Conservation (phyloP, 2,329 filamentous ascomycete species). For the Hypoxylon sp. region DNA sequence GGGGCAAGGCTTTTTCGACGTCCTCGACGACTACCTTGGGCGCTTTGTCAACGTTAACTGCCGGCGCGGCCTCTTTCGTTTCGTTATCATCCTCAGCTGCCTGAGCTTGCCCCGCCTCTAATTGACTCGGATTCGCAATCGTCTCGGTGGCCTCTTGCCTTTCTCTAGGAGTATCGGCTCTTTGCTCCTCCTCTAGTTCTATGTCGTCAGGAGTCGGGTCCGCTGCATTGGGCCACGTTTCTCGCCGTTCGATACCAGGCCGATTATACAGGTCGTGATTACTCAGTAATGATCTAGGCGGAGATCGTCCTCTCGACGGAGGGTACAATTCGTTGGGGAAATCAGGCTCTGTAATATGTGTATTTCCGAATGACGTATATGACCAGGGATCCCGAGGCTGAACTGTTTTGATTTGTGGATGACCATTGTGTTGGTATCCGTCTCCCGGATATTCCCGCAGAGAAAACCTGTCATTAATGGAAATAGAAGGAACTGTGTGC, state of each 20-base stretch:
- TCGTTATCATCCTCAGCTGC: constrained; percentile 45
- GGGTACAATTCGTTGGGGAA: constrained; percentile 62
- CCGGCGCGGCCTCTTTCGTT: constrained; percentile 36
- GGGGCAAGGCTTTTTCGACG: constrained; percentile 30
- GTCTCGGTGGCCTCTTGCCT: constrained; percentile 34
- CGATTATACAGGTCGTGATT: constrained; percentile 58
- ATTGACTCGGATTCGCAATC: constrained; percentile 40
- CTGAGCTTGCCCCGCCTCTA: constrained; percentile 44
- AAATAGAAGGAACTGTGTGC: constrained; percentile 55
- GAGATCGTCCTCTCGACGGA: constrained; percentile 67
- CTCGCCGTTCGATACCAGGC: constrained; percentile 43
- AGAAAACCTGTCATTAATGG: constrained; percentile 59
- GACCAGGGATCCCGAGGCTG: constrained; percentile 63
- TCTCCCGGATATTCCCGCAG: constrained; percentile 59
- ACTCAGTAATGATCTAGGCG: constrained; percentile 66
- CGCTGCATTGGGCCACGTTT: constrained; percentile 44
- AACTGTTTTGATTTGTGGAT: constrained; percentile 58
- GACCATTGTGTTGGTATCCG: constrained; percentile 54
- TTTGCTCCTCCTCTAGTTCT: constrained; percentile 40
- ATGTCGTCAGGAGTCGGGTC: constrained; percentile 39
- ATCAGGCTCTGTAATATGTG: constrained; percentile 53
- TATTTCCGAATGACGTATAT: constrained; percentile 57
- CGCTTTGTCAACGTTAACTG: constrained; percentile 33
- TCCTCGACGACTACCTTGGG: constrained; percentile 27
- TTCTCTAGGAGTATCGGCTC: constrained; percentile 45